Percentiles rank a stretch among this genome's conserved stretches.
Evolutionary conservation across 495 filamentous ascomycete species (phyloP).

Genomic region (Cercophora sp.): DNA sequence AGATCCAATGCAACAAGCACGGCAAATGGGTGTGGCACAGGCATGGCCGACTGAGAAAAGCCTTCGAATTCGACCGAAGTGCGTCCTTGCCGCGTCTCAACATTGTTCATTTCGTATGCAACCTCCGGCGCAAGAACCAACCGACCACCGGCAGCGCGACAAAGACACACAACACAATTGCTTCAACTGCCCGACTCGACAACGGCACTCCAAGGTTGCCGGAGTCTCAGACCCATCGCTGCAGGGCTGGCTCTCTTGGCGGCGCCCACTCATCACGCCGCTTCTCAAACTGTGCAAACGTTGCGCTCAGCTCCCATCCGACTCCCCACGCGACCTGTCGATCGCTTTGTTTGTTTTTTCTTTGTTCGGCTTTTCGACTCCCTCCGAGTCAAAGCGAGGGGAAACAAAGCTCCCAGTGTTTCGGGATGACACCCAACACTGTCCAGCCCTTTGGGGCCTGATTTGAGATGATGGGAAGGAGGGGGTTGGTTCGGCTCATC

Average conservation of each 20-base stretch:
- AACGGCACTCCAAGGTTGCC: too few relatives aligned
- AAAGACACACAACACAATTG: not conserved
- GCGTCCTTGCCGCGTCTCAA: slow-evolving; percentile 5
- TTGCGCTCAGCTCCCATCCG: too few relatives aligned
- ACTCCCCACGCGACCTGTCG: too few relatives aligned
- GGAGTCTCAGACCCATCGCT: too few relatives aligned
- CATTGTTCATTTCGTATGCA: not conserved
- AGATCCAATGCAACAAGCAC: slow-evolving; percentile 3
- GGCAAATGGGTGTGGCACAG: slow-evolving; percentile 2
- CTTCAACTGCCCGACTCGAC: too few relatives aligned
- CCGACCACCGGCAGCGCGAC: not conserved
- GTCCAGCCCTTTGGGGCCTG: too few relatives aligned
- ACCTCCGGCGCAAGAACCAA: not conserved
- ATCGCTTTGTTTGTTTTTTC: not conserved
- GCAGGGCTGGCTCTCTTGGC: too few relatives aligned
- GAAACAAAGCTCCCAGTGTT: not conserved
- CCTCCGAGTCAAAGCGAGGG: not conserved
- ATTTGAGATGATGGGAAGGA: not conserved
- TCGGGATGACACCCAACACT: too few relatives aligned
- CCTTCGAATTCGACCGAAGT: not conserved
- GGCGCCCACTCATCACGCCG: too few relatives aligned
- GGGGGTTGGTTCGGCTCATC: not conserved
- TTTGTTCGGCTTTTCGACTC: not conserved
- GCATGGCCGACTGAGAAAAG: not conserved
- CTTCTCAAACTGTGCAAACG: too few relatives aligned